Evolutionary conservation across 2,329 filamentous ascomycete genomes (phyloP), one percentile per base, ranked within the genome.

Genomic region (Pyricularia sp.): DNA sequence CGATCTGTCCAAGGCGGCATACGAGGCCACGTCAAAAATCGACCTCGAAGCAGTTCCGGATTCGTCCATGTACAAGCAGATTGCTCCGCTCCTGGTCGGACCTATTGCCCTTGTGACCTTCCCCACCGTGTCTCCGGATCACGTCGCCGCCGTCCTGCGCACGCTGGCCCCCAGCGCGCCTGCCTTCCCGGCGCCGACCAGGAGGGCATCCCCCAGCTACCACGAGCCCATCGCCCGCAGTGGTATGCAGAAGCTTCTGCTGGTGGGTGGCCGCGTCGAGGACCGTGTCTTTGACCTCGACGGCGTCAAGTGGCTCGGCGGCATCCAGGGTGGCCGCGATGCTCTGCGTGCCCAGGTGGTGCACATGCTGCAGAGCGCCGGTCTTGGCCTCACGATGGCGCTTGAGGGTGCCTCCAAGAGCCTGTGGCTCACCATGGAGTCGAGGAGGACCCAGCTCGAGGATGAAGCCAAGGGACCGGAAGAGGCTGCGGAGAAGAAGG

Each of bases 371-470:
- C 91, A 95, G 80, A 88, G 88, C 71, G 87, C 92, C 71, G 93
- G 94, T 59, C 86, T 92, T 69, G 88, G 90, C 70, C 79, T 99
- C 69, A 92, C 93, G 28, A 88, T 81, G 72, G 86, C 89, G n/a
- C 81, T 99, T 74, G 93, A 97, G 78, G 89, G 91, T 68, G 88
- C 92, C 66, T 85, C 90, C 70, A 92, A 90, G 84, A 94, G 87
- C 76, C 77, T 99, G 73, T 98, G 94, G 85, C 85, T 97, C 71
- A 92, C 94, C 14, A 82, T 99, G 75, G 94, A 98, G 83, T 88
- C 92, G 66, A 85, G 94, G 77, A 88, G 89, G 79, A 87, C 83
- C 66, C 90, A 94, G 81, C 79, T 99, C 78, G 93, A 97, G 76
- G 91, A 94, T 73, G 90, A 92, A 73, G 75, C 75, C 64, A 79